Base-by-base conservation (phyloP, 2,329 filamentous ascomycete genomes). In the Calonectria montana region DNA sequence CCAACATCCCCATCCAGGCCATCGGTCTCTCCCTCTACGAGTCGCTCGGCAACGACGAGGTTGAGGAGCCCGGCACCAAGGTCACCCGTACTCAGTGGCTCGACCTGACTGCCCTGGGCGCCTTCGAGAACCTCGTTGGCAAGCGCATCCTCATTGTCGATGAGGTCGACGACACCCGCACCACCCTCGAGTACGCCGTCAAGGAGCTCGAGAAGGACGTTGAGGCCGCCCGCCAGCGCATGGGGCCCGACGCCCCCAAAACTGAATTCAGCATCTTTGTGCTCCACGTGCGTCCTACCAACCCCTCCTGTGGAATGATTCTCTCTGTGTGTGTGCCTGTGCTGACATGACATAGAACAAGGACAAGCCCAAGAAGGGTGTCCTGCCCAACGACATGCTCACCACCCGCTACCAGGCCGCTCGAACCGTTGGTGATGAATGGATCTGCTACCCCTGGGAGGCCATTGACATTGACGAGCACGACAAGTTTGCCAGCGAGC, bases 401-500 rank as follows among this genome's bases (percentile, higher is more conserved):
- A 85, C 91, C 67, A 90, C 90, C 69, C 89, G 93, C 79, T 99
- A 99, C 86, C 85, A 94, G 77, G 97, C 97, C 25, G 95, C 97
- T 25, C 88, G 93, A 81, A 98, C 96, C 7, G 94, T 97, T 37
- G 91, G 90, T n/a, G 96, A 99, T 85, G 93, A 95, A 76, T 99
- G 97, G 97, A 98, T 98, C 83, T 97, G 95, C 89, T 99, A 99
- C 86, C 97, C 97, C 18, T 99, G 97, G 97, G 97, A 98, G 87
- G 97, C 97, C 50, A 93, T 86, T 39, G 94, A 98, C 82, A 98
- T 98, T 81, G 95, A 97, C 31, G 94, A 96, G 88, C 96, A 98
- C 83, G 96, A 98, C 85, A 85, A 86, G 72, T 82, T 92, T 70
- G 94, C 95, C 21, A 86, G 86, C 73, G 83, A 87, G 78, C 83